Evolutionary conservation across 306 rosid genomes (phyloP), one percentile per base, ranked within the genome.

Genomic region (Dalbergia cultrata): DNA sequence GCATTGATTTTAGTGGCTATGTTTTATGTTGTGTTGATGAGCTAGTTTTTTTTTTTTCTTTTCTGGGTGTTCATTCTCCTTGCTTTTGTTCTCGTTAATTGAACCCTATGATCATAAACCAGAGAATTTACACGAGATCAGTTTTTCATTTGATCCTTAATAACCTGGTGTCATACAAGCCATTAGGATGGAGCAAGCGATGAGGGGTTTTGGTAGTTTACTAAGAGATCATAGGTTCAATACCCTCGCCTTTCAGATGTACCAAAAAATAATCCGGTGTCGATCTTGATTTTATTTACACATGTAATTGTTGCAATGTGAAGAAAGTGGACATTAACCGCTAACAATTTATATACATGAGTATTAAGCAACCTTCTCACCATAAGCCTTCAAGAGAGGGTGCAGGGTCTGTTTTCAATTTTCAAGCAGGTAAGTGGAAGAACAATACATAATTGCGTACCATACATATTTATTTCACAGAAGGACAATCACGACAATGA

Each of bases 391-490:
- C 0, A 11, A 4, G 19, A 57, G 17, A 18, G 5, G 11, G 41
- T 41, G 5, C 31, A 50, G 8, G 5, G 22, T 7, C 5, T 54
- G 5, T 21, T 41, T 59, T 70, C 19, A 45, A 12, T 22, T 43
- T 58, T 70, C 19, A 45, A 17, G 41, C 45, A 31, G 6, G 13
- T 49, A 37, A 21, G 34, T 58, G 12, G 14, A 39, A 19, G 59
- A 21, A 35, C 57, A 22, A 19, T 41, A 73, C 13, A 41, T 13
- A n/a, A 17, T 16, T 54, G n/a, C 37, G 5, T 34, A 59, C 14
- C 34, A 26, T 58, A n/a, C n/a, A n/a, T n/a, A n/a, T n/a, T n/a
- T n/a, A n/a, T n/a, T 33, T 77, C 52, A 58, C 78, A 73, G 5
- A 62, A 68, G 47, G 62, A 56, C 18, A 59, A 67, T 60, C 68